Conservation (phyloP, 352 stramenopile genomes). For the Hyaloperonospora brassicae region DNA sequence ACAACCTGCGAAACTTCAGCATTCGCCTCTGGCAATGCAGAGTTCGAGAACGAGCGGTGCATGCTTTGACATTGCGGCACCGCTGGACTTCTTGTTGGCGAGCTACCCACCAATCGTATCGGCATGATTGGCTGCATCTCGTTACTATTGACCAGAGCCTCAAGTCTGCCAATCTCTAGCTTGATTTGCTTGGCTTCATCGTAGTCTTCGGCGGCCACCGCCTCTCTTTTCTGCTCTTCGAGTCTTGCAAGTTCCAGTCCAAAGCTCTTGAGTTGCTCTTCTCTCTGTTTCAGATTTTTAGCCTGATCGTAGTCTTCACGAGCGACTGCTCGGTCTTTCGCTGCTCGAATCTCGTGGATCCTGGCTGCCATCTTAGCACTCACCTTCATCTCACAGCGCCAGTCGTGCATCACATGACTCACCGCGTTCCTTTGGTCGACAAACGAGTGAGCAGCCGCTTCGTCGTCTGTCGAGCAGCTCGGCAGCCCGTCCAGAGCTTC, state of each 20-base stretch:
- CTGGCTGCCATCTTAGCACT: slow-evolving; percentile 81
- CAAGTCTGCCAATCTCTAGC: slow-evolving; percentile 69
- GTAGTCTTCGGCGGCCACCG: slow-evolving; percentile 89
- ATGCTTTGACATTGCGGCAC: slow-evolving; percentile 33
- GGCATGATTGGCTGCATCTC: slow-evolving; percentile 52
- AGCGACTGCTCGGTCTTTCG: slow-evolving; percentile 77
- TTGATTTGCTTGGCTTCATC: slow-evolving; percentile 88
- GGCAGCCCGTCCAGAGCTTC: slow-evolving; percentile 42
- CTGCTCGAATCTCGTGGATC: slow-evolving; percentile 84
- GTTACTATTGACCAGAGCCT: slow-evolving; percentile 52
- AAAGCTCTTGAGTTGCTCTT: slow-evolving; percentile 87
- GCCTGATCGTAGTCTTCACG: slow-evolving; percentile 89
- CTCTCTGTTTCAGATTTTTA: slow-evolving; percentile 73
- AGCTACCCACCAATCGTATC: slow-evolving; percentile 18
- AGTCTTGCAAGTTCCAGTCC: slow-evolving; percentile 82
- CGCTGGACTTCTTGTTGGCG: slow-evolving; percentile 34
- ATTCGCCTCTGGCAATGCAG: slow-evolving; percentile 61
- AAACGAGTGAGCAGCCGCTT: slow-evolving; percentile 15
- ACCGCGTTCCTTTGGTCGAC: slow-evolving; percentile 13
- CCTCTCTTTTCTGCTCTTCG: slow-evolving; percentile 81
- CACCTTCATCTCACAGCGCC: slow-evolving; percentile 84
- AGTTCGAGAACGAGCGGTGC: slow-evolving; percentile 36
- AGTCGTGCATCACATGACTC: slow-evolving; percentile 30
- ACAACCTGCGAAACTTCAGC: slow-evolving; percentile 28
- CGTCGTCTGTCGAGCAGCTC: slow-evolving; percentile 41